Evolutionary conservation across 106 monocot genomes (phyloP), one percentile per base, ranked within the genome.

Genomic region (Hemerocallis citrina): DNA sequence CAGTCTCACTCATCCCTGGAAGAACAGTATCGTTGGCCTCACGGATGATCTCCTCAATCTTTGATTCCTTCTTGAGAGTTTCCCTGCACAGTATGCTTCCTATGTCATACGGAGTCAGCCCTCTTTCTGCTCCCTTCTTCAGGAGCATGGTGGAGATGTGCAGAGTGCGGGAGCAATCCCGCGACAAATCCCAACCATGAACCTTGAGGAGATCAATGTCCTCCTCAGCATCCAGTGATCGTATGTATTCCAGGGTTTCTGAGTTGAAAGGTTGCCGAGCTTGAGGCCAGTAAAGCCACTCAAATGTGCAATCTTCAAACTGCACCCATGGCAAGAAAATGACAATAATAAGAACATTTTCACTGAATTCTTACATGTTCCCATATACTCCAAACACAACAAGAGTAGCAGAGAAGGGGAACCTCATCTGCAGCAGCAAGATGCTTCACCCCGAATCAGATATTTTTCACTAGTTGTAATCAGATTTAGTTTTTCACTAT

Each of bases 241-340:
- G 74, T 61, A 96, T 84, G 79, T 91, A 96, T n/a, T 77, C 69
- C 0, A 79, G 17, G 22, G 81, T 81, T 59, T 74, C 78, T 3
- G 63, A 25, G 32, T 66, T 76, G 66, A 83, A 86, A 49, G 78
- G 80, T 41, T 79, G 71, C 12, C 74, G 83, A 16, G 90, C 69
- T 55, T 96, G 95, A 16, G 95, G 84, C 95, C 95, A 96, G 55
- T 84, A 90, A 7, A 91, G 76, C 90, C 86, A 90, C 35, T 90
- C 90, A 50, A 96, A 95, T 13, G 95, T 90, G 74, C 90, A 86
- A 60, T 96, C 95, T 63, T 90, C 95, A 51, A 95, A 90, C 95
- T 95, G 81, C 52, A 70, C 27, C 16, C 14, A 21, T 8, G 4
- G 55, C 14, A 25, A 9, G 16, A 39, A 47, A n/a, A n/a, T n/a